These are phyloP conservation scores for Grosmannia penicillata DNA, from an alignment of 2,329 filamentous ascomycete genomes.

Conservation along the genomic window DNA sequence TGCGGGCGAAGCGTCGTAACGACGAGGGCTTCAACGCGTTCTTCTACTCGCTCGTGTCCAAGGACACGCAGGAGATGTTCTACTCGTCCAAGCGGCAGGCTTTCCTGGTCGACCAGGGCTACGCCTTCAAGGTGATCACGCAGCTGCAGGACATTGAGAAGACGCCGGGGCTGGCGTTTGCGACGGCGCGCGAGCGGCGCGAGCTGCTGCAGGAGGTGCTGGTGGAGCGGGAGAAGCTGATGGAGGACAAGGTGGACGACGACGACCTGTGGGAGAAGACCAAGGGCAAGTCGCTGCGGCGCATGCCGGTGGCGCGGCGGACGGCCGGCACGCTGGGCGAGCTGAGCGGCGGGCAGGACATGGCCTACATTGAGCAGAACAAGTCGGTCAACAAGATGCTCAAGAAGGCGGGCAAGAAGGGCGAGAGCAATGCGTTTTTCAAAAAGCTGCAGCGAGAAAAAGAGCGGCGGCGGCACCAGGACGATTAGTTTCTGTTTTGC, in stretches of 20 bases:
- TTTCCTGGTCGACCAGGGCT: conserved; percentile 94
- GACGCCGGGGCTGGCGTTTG: conserved; percentile 66
- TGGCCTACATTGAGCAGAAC: conserved; percentile 89
- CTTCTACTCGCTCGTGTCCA: conserved; percentile 94
- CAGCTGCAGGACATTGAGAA: conserved; percentile 83
- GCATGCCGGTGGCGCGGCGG: conserved; percentile 41
- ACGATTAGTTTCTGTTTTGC: background rate
- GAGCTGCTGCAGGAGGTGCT: conserved; percentile 82
- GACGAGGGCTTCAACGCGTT: conserved; percentile 99
- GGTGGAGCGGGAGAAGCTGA: conserved; percentile 47
- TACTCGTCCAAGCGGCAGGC: conserved; percentile 95
- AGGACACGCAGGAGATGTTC: conserved; percentile 96
- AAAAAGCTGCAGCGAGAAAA: conserved; percentile 2
- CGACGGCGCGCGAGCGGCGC: conserved; percentile 62
- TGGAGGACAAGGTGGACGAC: conserved; percentile 14
- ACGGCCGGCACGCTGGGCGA: conserved; percentile 78
- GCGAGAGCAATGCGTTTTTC: conserved; percentile 44
- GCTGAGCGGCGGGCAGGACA: conserved; percentile 81
- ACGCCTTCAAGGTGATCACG: conserved; percentile 98
- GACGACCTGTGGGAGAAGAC: conserved; percentile 22
- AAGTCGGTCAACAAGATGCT: conserved; percentile 54
- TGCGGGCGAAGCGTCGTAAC: conserved; percentile 87
- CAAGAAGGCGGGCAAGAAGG: conserved; percentile 41
- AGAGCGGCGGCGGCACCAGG: background rate
- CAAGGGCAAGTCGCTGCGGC: conserved; percentile 9